Conservation (phyloP, 257 asterid genomes). For the Euphrasia confusa region DNA sequence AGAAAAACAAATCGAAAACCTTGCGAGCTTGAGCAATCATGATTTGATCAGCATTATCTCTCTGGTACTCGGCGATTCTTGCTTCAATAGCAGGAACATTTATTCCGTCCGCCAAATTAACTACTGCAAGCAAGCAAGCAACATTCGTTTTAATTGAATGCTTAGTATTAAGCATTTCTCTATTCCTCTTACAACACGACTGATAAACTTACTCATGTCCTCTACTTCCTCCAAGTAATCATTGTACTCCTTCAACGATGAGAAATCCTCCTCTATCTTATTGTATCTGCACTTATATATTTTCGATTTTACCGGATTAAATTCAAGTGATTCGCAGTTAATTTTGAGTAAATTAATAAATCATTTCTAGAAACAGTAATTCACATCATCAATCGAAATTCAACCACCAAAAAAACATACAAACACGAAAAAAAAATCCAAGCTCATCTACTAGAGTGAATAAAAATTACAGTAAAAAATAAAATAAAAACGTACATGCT, state of each 20-base stretch:
- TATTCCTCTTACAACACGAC: background rate
- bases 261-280: conserved; percentile 82
- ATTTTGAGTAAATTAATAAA: too few relatives aligned
- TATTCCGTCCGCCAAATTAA: conserved; percentile 68
- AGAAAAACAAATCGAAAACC: conserved; percentile 34
- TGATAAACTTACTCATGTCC: conserved; percentile 73
- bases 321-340: background rate
- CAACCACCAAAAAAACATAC: background rate
- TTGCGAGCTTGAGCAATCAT: conserved; percentile 97
- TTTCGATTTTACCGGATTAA: background rate
- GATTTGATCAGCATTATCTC: conserved; percentile 94
- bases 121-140: conserved; percentile 47
- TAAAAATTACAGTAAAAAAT: background rate
- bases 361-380: too few relatives aligned
- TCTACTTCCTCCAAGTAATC: conserved; percentile 98
- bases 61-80: conserved; percentile 71
- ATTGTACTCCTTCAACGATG: conserved; percentile 69
- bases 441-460: background rate
- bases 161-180: background rate
- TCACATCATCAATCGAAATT: conserved; percentile 5
- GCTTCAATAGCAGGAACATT: conserved; percentile 80
- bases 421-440: background rate
- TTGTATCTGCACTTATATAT: conserved; percentile 46
- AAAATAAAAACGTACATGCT: conserved; percentile 43
- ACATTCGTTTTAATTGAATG: conserved; percentile 15